A percentile compares a stretch with the other conserved stretches of the same genome.
phyloP scores from a whole-genome alignment of 164 flowering plant genomes.

The Umbellularia californica region DNA sequence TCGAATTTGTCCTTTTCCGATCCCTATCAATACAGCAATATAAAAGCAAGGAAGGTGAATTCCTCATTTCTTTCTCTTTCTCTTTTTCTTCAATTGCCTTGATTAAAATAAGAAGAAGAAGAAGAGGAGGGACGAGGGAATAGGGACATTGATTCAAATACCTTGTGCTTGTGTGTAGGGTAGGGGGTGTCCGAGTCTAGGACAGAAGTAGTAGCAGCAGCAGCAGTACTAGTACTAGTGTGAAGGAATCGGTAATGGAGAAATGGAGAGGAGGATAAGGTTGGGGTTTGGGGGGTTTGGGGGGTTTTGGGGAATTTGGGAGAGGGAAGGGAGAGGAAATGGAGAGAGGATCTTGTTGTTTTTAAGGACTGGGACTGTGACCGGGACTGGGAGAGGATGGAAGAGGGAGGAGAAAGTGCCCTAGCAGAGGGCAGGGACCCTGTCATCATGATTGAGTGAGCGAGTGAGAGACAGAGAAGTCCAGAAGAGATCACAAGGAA shows the following conservation, averaged over 20 bases:
- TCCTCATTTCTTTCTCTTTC: not conserved
- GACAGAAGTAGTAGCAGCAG: not conserved
- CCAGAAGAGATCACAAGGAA: not conserved
- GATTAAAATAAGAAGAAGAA: not conserved
- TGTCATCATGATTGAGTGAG: not conserved
- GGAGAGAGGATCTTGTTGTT: not conserved
- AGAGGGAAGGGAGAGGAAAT: too few relatives aligned
- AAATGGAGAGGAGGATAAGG: not conserved
- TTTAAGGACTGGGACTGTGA: not conserved
- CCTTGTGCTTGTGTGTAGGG: not conserved
- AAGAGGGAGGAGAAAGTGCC: not conserved
- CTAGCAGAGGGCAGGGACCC: not conserved
- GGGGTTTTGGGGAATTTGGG: not conserved
- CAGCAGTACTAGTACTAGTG: too few relatives aligned
- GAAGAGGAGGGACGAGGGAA: not conserved
- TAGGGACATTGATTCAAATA: not conserved
- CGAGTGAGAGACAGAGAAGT: not conserved
- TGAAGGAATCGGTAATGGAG: not conserved
- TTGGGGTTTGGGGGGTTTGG: too few relatives aligned
- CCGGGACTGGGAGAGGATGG: not conserved
- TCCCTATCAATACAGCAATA: not conserved
- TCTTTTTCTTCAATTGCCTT: not conserved
- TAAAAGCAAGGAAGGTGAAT: not conserved
- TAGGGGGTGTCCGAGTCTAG: conserved; percentile 4
- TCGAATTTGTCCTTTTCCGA: conserved; percentile 17